Evolutionary conservation across 2,329 filamentous ascomycete species (phyloP).

Genomic region (Neonectria hederae): DNA sequence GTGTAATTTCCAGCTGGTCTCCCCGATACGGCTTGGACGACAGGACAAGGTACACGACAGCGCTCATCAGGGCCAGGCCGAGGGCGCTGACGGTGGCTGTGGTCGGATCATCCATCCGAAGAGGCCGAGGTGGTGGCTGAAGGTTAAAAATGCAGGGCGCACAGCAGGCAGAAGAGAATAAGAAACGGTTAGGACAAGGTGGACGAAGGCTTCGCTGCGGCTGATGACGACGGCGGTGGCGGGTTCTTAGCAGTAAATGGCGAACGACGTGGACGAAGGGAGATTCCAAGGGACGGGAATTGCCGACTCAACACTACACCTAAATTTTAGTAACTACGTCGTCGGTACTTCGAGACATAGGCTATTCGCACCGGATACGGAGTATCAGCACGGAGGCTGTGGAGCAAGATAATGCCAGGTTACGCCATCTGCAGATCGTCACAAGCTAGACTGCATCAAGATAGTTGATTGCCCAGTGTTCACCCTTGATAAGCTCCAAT

Average conservation of each 20-base stretch:
- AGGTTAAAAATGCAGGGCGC: too few relatives aligned
- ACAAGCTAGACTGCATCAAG: conserved; percentile 11
- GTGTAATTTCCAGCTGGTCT: conserved; percentile 29
- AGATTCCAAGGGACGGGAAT: too few relatives aligned
- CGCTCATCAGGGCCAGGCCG: background rate
- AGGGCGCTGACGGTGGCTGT: background rate
- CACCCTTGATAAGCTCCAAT: background rate
- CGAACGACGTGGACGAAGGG: background rate
- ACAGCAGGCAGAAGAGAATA: background rate
- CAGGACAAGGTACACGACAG: background rate
- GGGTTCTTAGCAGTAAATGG: background rate
- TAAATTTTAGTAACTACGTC: too few relatives aligned
- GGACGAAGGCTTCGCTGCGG: background rate
- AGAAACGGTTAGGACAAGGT: background rate
- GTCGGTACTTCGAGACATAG: background rate
- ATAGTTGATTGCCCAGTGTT: conserved; percentile 16
- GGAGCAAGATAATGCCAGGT: background rate
- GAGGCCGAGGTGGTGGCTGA: background rate
- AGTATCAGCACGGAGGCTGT: background rate
- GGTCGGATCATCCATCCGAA: background rate
- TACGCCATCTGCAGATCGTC: background rate
- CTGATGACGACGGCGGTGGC: background rate
- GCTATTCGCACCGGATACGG: conserved; percentile 8
- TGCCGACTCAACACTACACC: background rate
- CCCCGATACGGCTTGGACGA: background rate